Conservation (phyloP, 148 eudicot genomes). For the Persicaria tinctoria region DNA sequence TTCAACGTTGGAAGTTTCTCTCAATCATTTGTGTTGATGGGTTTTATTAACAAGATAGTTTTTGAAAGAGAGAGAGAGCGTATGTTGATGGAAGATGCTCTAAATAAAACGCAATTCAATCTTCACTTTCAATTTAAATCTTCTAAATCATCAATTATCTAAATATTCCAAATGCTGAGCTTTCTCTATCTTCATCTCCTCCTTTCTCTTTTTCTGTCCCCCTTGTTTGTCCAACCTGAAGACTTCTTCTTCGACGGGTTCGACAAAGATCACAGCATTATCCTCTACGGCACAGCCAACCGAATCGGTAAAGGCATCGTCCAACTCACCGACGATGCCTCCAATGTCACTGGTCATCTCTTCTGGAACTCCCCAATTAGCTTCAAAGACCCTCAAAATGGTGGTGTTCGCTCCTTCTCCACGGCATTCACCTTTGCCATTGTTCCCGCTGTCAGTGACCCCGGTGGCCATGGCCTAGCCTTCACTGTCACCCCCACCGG, state of each 20-base stretch:
- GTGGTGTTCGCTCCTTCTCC: neutral
- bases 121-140: too few relatives aligned
- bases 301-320: neutral
- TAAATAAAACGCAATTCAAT: too few relatives aligned
- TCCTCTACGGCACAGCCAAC: neutral
- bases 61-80: too few relatives aligned
- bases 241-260: slow-evolving; percentile 8
- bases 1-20: too few relatives aligned
- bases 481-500: neutral
- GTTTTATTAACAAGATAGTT: too few relatives aligned
- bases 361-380: neutral
- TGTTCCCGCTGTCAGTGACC: neutral
- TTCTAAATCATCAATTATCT: too few relatives aligned
- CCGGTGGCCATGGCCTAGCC: slow-evolving; percentile 10
- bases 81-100: too few relatives aligned
- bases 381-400: neutral
- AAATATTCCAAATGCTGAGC: neutral
- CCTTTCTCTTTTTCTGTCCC: neutral
- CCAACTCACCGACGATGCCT: too few relatives aligned
- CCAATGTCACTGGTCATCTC: neutral
- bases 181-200: neutral
- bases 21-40: too few relatives aligned
- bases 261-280: neutral
- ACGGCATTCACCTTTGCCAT: neutral
- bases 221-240: too few relatives aligned